These are phyloP conservation scores for Aristolochia fimbriata DNA, from an alignment of 164 flowering plant genomes.

Conservation along the genomic window DNA sequence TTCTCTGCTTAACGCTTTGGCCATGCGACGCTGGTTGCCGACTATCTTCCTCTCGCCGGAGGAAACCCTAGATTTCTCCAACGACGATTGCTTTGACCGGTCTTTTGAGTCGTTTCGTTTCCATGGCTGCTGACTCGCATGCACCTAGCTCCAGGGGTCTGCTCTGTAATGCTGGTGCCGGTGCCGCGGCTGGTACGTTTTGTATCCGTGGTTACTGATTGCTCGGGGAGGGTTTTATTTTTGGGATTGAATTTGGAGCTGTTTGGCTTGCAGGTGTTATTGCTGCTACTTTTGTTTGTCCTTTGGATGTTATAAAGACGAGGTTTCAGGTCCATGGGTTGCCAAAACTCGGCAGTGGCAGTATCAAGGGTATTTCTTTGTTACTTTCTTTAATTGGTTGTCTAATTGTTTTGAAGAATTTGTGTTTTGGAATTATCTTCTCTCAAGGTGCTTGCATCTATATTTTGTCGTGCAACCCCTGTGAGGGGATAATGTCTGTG, in stretches of 20 bases:
- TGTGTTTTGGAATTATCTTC: not conserved
- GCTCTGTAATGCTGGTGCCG: conserved; percentile 92
- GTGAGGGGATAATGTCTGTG: too few species aligned
- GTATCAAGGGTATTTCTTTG: conserved; percentile 36
- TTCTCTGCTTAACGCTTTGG: conserved; percentile 23
- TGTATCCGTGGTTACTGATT: not conserved
- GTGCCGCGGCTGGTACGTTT: conserved; percentile 88
- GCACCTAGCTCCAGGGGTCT: conserved; percentile 38
- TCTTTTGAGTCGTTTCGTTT: conserved; percentile 3
- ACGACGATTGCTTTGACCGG: conserved; percentile 3
- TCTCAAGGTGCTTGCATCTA: too few species aligned
- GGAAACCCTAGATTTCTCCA: conserved; percentile 26
- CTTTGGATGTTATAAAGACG: conserved; percentile 94
- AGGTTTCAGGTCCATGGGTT: conserved; percentile 94
- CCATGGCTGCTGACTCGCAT: conserved; percentile 43
- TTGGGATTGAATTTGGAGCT: not conserved
- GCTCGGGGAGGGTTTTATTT: not conserved
- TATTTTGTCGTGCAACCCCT: too few species aligned
- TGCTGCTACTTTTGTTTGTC: conserved; percentile 97
- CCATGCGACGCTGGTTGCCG: conserved; percentile 72
- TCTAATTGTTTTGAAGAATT: not conserved
- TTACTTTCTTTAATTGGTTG: not conserved
- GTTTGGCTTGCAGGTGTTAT: conserved; percentile 47
- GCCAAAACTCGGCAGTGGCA: conserved; percentile 36
- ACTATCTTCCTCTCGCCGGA: conserved; percentile 56